Evolutionary conservation across 2,329 filamentous ascomycete genomes (phyloP).

Genomic region (Scortechinia acanthostroma): DNA sequence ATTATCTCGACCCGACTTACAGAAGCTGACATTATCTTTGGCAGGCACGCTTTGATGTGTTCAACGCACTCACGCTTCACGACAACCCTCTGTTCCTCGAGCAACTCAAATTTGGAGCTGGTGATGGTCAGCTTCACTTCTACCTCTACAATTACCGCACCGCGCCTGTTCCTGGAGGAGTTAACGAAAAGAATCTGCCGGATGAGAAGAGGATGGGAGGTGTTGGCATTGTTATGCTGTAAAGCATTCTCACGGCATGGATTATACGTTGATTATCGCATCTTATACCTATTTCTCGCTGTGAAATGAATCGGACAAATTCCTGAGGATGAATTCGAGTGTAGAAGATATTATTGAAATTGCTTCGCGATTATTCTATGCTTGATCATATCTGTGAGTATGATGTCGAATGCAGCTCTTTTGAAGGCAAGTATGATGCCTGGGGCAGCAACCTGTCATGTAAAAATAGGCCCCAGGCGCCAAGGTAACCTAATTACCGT

Average conservation of each 20-base stretch:
- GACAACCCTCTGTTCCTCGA: conserved; percentile 65
- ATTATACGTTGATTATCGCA: conserved; percentile 27
- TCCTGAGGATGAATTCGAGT: no score
- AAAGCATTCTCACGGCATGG: no score
- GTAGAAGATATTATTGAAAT: no score
- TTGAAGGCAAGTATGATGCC: no score
- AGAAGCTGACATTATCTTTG: no score
- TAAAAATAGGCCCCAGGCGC: no score
- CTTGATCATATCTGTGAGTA: no score
- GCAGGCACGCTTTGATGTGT: conserved; percentile 50
- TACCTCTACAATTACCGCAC: conserved; percentile 69
- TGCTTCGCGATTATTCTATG: no score
- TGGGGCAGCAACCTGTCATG: no score
- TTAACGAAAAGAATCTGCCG: conserved; percentile 47
- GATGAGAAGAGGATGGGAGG: conserved; percentile 46
- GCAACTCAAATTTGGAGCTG: conserved; percentile 59
- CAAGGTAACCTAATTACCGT: no score
- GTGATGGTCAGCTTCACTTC: conserved; percentile 61
- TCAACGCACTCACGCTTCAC: conserved; percentile 61
- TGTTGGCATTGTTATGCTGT: conserved; percentile 29
- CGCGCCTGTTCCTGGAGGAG: conserved; percentile 46
- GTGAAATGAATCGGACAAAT: conserved; percentile 52
- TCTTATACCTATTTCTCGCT: conserved; percentile 37
- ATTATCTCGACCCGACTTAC: no score
- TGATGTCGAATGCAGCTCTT: no score